Conservation (phyloP, 495 filamentous ascomycete genomes). For the Lepidopterella palustris region DNA sequence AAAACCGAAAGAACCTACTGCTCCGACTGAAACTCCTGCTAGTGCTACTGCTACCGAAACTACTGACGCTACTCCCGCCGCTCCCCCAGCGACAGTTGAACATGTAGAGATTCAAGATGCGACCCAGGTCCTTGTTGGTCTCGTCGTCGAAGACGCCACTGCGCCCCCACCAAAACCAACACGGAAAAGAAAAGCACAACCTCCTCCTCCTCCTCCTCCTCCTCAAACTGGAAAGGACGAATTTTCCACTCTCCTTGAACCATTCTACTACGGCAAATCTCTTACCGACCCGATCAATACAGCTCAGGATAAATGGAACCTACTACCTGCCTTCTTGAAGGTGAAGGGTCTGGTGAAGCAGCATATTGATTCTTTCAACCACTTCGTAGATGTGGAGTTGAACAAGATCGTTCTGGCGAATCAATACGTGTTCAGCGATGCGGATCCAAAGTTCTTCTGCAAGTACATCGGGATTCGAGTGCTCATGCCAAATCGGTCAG, state of each 20-base stretch:
- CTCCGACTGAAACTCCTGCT: background rate
- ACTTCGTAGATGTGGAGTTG: slow-evolving; percentile 88
- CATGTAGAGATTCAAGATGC: background rate
- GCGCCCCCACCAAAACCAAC: background rate
- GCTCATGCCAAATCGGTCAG: slow-evolving; percentile 65
- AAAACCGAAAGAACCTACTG: background rate
- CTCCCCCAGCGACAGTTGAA: background rate
- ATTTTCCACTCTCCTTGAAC: slow-evolving; percentile 85
- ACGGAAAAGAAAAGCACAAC: slow-evolving; percentile 5
- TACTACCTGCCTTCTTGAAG: slow-evolving; percentile 92
- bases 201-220: background rate
- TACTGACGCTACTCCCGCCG: background rate
- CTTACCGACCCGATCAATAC: slow-evolving; percentile 91
- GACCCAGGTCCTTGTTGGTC: no score
- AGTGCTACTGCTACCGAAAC: background rate
- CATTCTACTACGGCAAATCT: slow-evolving; percentile 92
- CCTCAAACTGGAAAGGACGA: slow-evolving; percentile 7
- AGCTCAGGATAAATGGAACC: slow-evolving; percentile 88
- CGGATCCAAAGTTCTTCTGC: slow-evolving; percentile 78
- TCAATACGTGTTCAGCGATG: slow-evolving; percentile 75
- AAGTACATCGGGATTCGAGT: slow-evolving; percentile 85
- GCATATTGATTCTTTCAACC: slow-evolving; percentile 98
- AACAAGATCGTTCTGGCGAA: slow-evolving; percentile 94
- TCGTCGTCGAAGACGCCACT: background rate
- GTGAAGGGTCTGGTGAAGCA: slow-evolving; percentile 95